phyloP scores from a whole-genome alignment of 768 basidiomycete species.

The Cystobasidium onofrii region DNA sequence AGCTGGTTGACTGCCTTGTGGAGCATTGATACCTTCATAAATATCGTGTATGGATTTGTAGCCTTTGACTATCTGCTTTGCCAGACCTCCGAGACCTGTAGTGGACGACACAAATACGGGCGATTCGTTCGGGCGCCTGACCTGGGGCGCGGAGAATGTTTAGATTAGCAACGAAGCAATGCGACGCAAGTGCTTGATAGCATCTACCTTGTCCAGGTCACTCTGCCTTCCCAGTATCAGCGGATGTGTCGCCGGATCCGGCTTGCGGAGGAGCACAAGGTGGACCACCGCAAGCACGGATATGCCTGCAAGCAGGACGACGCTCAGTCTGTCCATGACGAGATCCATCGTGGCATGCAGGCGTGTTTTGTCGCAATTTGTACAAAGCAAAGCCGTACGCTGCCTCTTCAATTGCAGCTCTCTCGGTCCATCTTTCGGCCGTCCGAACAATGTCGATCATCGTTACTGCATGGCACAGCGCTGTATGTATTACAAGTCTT shows the following conservation, averaged over 20 bases:
- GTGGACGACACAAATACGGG: conserved; percentile 24
- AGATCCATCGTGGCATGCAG: conserved; percentile 7
- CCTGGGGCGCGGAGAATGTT: background rate
- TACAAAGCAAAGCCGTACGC: no score
- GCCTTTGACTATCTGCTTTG: conserved; percentile 8
- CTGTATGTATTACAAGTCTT: no score
- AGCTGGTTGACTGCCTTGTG: background rate
- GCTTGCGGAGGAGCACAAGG: conserved; percentile 30
- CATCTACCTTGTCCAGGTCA: conserved; percentile 23
- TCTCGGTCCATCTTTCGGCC: no score
- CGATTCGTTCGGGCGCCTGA: conserved; percentile 14
- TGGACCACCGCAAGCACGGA: conserved; percentile 15
- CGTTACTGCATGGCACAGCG: no score
- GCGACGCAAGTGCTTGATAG: background rate
- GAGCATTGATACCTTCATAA: background rate
- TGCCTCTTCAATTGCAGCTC: no score
- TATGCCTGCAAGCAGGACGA: conserved; percentile 9
- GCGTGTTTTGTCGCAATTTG: no score
- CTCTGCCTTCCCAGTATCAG: conserved; percentile 31
- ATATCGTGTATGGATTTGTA: background rate
- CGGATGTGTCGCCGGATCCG: conserved; percentile 30
- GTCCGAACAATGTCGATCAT: no score
- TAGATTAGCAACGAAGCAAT: no score
- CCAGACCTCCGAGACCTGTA: conserved; percentile 21
- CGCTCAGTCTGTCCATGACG: conserved; percentile 15